Percentiles rank a stretch among this genome's conserved stretches.
Conservation (phyloP, 805 yeast species). For the Vanderwaltozyma yarrowii region DNA sequence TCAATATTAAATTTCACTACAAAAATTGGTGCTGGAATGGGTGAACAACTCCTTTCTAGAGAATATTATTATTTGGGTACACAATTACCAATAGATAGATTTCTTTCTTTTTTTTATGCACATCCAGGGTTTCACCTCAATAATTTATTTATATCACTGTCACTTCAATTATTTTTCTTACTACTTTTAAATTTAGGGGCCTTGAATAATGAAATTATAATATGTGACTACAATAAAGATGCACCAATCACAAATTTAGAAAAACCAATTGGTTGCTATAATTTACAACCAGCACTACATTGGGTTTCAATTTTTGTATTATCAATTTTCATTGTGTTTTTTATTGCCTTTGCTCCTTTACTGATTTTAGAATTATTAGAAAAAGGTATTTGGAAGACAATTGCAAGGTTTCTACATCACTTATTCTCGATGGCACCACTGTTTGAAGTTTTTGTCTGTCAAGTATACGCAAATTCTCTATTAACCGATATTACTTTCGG, state of each 20-base stretch:
- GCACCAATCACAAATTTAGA: constrained; percentile 65
- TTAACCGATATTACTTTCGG: constrained; percentile 74
- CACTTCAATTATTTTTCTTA: constrained; percentile 80
- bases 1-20: constrained; percentile 89
- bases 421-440: constrained; percentile 76
- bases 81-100: constrained; percentile 77
- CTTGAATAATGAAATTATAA: constrained; percentile 57
- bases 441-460: constrained; percentile 93
- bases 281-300: constrained; percentile 71
- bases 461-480: constrained; percentile 75
- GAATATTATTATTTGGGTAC: constrained; percentile 90
- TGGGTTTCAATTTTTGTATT: constrained; percentile 87
- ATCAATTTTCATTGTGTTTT: constrained; percentile 86
- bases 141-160: constrained; percentile 75
- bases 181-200: constrained; percentile 74
- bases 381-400: constrained; percentile 71
- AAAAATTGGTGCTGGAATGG: constrained; percentile 98
- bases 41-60: constrained; percentile 86
- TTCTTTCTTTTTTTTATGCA: constrained; percentile 88
- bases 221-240: constrained; percentile 56
- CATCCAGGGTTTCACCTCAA: constrained; percentile 95
- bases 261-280: constrained; percentile 75
- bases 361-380: constrained; percentile 82
- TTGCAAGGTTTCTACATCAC: constrained; percentile 61
- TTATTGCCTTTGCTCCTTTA: constrained; percentile 82